A percentile compares a stretch with the other conserved stretches of the same genome.
phyloP scores from a whole-genome alignment of 2,329 filamentous ascomycete species.

The Colletotrichum sp. region DNA sequence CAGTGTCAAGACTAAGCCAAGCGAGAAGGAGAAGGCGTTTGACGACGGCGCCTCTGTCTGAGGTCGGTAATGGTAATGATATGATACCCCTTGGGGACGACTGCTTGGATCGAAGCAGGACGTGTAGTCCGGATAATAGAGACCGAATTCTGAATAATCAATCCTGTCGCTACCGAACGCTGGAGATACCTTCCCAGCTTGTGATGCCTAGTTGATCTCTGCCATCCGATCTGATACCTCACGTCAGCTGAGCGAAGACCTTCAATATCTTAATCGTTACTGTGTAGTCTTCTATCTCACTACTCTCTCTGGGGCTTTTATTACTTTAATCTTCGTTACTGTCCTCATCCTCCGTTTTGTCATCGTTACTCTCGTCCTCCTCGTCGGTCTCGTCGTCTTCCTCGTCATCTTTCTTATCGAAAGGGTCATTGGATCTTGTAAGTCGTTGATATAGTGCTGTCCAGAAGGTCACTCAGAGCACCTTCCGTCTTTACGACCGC shows the following conservation, averaged over 20 bases:
- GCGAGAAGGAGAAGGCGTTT: slow-evolving; percentile 5
- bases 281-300: not conserved
- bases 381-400: not conserved
- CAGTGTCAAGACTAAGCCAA: slow-evolving; percentile 20
- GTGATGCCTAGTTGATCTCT: not conserved
- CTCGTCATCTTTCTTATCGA: not conserved
- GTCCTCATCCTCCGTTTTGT: not conserved
- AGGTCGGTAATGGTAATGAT: not conserved
- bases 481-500: not conserved
- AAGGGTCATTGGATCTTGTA: no score
- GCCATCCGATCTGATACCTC: not conserved
- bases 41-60: slow-evolving; percentile 1
- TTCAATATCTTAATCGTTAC: not conserved
- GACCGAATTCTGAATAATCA: not conserved
- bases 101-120: not conserved
- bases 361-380: not conserved
- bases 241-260: not conserved
- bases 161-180: not conserved
- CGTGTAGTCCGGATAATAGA: not conserved
- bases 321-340: not conserved
- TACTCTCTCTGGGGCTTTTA: not conserved
- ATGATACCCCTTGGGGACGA: not conserved
- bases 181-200: not conserved
- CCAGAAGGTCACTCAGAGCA: not conserved
- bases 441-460: not conserved